These are phyloP conservation scores for Trichoderma sp. DNA, from an alignment of 2,329 filamentous ascomycete species.

Conservation along the genomic window DNA sequence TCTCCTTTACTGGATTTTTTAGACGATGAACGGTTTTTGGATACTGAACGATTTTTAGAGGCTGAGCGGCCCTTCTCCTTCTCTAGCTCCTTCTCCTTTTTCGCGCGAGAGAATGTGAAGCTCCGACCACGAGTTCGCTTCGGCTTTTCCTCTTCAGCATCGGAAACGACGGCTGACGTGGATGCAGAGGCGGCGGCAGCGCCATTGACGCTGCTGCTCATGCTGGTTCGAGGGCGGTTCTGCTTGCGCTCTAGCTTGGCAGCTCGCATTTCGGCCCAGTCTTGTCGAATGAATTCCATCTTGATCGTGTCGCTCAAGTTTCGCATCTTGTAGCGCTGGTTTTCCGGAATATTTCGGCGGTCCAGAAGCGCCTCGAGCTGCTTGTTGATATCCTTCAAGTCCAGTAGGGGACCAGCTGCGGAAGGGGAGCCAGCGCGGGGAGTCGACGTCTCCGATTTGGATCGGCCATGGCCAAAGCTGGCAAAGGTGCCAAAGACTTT, in stretches of 20 bases:
- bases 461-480: constrained; percentile 42
- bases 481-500: constrained; percentile 44
- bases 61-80: constrained; percentile 27
- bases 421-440: constrained; percentile 21
- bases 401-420: constrained; percentile 51
- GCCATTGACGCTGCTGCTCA: constrained; percentile 45
- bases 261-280: constrained; percentile 70
- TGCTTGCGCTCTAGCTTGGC: constrained; percentile 48
- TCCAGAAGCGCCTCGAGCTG: constrained; percentile 70
- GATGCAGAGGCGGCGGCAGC: constrained; percentile 41
- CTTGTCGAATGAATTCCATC: constrained; percentile 90
- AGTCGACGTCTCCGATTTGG: constrained; percentile 35
- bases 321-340: constrained; percentile 93
- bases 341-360: constrained; percentile 87
- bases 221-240: constrained; percentile 48
- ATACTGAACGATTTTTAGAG: constrained; percentile 51
- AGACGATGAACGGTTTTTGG: constrained; percentile 66
- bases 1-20: constrained; percentile 72
- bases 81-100: constrained; percentile 53
- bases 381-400: constrained; percentile 56
- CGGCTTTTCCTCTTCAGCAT: constrained; percentile 50
- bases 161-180: constrained; percentile 41
- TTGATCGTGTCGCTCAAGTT: constrained; percentile 88
- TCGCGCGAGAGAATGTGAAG: constrained; percentile 71
- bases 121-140: constrained; percentile 56